phyloP scores from a whole-genome alignment of 2,329 filamentous ascomycete species.

The Chaetomiaceae sp. region DNA sequence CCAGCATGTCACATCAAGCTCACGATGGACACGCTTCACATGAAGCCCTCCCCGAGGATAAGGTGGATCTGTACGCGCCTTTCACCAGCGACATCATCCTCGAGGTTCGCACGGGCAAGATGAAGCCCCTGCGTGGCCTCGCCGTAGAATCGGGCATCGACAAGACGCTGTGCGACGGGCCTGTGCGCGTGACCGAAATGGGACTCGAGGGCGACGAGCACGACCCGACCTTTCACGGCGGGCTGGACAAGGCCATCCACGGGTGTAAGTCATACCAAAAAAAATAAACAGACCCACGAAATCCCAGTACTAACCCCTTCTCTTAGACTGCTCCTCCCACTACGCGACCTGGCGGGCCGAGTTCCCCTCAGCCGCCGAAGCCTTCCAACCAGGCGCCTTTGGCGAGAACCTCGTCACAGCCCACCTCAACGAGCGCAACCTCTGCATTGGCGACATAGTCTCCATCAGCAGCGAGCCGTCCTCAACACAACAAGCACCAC shows the following conservation, averaged over 20 bases:
- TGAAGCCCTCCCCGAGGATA: conserved; percentile 12
- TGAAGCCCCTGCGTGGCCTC: conserved; percentile 50
- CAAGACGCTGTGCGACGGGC: conserved; percentile 42
- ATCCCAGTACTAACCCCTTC: neutral
- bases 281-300: conserved; percentile 29
- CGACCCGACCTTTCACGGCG: conserved; percentile 57
- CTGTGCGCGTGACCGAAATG: conserved; percentile 41
- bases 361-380: conserved; percentile 45
- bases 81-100: conserved; percentile 46
- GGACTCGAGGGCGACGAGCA: conserved; percentile 59
- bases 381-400: conserved; percentile 55
- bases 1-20: conserved; percentile 7
- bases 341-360: conserved; percentile 52
- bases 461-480: too few relatives aligned
- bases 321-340: conserved; percentile 53
- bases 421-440: conserved; percentile 57
- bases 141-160: conserved; percentile 53
- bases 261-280: conserved; percentile 39
- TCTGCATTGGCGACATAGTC: conserved; percentile 61
- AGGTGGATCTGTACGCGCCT: conserved; percentile 36
- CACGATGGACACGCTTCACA: too few relatives aligned
- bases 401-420: conserved; percentile 59
- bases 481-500: too few relatives aligned
- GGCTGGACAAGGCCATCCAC: conserved; percentile 59
- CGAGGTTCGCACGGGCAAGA: conserved; percentile 52